Evolutionary conservation across 345 rosid genomes (phyloP).

Genomic region (Abelmoschus esculentus): DNA sequence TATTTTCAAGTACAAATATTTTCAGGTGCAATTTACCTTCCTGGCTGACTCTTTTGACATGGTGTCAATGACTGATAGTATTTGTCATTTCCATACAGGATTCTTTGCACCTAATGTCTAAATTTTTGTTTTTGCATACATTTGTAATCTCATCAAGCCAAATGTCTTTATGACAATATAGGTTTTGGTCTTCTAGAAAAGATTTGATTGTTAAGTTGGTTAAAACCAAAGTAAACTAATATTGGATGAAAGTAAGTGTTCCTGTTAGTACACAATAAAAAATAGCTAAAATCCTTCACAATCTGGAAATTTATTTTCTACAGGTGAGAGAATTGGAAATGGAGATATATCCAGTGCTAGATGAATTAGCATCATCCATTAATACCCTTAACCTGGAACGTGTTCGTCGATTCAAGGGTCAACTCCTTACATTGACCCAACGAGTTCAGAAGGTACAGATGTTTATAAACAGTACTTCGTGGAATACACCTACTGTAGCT

Average conservation of each 20-base stretch:
- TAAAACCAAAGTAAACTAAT: neutral
- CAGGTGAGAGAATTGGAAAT: constrained; percentile 83
- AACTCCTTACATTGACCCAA: constrained; percentile 80
- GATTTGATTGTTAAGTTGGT: neutral
- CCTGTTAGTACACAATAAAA: neutral
- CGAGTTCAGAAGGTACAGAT: constrained; percentile 83
- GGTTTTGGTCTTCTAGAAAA: neutral
- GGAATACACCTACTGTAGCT: neutral
- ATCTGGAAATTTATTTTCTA: constrained; percentile 7
- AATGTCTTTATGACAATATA: constrained; percentile 8
- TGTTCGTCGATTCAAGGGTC: constrained; percentile 84
- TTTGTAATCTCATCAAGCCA: neutral
- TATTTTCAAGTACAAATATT: neutral
- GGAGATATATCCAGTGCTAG: constrained; percentile 83
- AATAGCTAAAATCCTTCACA: neutral
- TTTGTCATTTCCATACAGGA: no score
- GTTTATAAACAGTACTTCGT: constrained; percentile 1
- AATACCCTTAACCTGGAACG: constrained; percentile 83
- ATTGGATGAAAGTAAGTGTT: neutral
- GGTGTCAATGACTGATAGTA: neutral
- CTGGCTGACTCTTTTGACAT: neutral
- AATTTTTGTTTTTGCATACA: neutral
- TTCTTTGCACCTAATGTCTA: no score
- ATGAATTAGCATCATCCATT: constrained; percentile 77
- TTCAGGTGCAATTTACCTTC: neutral